These are phyloP conservation scores for Rhododendron griersonianum DNA, from an alignment of 148 eudicot genomes.

Conservation along the genomic window DNA sequence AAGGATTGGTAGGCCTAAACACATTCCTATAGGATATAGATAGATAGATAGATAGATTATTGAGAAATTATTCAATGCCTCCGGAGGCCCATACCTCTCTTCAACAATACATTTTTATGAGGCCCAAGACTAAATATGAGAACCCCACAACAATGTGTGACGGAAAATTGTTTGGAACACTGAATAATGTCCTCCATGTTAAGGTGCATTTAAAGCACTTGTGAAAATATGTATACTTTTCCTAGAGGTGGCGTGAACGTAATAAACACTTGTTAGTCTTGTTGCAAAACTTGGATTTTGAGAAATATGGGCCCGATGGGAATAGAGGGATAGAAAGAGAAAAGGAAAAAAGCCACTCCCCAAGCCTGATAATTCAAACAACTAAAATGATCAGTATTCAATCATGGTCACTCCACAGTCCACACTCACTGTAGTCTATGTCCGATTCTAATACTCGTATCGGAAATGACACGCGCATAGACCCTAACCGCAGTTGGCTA, in stretches of 20 bases:
- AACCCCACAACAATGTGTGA: too few species aligned
- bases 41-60: too few species aligned
- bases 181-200: neutral
- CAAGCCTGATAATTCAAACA: neutral
- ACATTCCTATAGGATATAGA: too few species aligned
- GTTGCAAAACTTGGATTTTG: too few species aligned
- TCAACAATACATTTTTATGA: too few species aligned
- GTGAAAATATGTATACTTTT: neutral
- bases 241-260: neutral
- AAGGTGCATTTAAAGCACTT: neutral
- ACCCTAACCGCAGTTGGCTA: too few species aligned
- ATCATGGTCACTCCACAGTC: neutral
- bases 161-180: fast-evolving
- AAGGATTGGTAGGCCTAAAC: too few species aligned
- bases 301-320: neutral
- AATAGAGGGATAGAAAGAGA: too few species aligned
- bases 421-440: neutral
- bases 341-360: neutral
- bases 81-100: too few species aligned
- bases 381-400: neutral
- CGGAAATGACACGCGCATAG: too few species aligned
- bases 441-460: neutral
- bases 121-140: too few species aligned
- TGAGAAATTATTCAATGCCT: too few species aligned
- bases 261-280: neutral